Evolutionary conservation across 148 eudicot genomes (phyloP), one percentile per base, ranked within the genome.

Genomic region (Simmondsia chinensis): DNA sequence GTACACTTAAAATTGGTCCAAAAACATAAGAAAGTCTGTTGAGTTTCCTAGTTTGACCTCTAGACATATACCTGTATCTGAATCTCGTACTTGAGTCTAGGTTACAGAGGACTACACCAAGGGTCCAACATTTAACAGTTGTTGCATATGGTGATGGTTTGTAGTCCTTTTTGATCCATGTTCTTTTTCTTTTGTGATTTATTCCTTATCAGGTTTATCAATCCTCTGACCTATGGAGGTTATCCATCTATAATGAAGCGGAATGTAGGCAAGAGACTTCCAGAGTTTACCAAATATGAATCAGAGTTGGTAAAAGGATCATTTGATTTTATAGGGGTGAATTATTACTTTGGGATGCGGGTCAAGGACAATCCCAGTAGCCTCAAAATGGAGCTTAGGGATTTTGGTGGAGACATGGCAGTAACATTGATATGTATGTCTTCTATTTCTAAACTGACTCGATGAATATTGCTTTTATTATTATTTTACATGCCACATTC

Each of bases 241-340:
- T 84, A 84, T 56, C 95, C 85, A 7, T 52, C 46, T 26, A 47
- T 67, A 46, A 58, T 80, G 63, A 74, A 72, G 71, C 69, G 30
- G 30, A 64, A 39, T 21, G 85, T 24, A 1, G 85, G 77, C 23
- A 44, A 33, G 42, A 60, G 75, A 56, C 50, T 85, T 50, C 89
- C 89, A 1, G 29, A 20, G 20, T 74, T 84, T 39, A 69, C 64
- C 1, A 16, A 69, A 48, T 20, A 42, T 6, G 85, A 84, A 49
- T 48, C 66, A 4, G 39, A 59, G 38, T 44, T 52, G 33, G 56
- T 84, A 8, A 80, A 74, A 62, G 88, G 82, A 6, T 74, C 88
- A 28, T 45, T 55, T 27, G 88, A 84, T 52, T 84, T 84, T 15
- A 27, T 80, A 13, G 94, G 82, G 27, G 5, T 80, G 25, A 84